Conservation (phyloP, 2,329 filamentous ascomycete genomes). For the Xylaria sp. region DNA sequence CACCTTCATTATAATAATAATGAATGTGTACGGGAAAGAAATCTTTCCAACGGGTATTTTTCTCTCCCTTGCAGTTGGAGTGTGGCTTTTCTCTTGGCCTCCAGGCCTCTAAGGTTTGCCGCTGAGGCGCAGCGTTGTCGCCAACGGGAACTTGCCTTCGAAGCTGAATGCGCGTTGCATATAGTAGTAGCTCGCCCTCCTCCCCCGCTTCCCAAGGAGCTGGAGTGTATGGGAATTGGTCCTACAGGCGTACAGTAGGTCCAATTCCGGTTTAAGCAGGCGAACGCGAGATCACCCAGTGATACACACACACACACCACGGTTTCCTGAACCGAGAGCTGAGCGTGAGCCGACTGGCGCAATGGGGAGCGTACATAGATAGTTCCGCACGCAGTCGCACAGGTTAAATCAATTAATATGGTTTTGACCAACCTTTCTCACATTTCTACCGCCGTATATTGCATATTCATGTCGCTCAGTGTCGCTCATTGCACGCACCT, state of each 20-base stretch:
- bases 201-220: slow-evolving; percentile 58
- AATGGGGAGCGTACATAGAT: no score
- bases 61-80: no score
- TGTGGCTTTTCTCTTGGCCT: no score
- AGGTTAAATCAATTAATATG: slow-evolving; percentile 21
- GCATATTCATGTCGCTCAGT: background rate
- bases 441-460: slow-evolving; percentile 1
- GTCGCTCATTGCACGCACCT: no score
- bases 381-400: slow-evolving; percentile 4
- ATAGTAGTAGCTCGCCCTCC: slow-evolving; percentile 50
- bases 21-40: no score
- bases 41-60: background rate
- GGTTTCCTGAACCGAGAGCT: background rate
- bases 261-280: no score
- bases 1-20: background rate
- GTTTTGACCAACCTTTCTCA: background rate
- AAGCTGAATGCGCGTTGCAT: background rate
- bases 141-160: background rate
- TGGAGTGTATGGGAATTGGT: no score
- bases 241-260: no score
- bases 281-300: background rate
- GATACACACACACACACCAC: background rate
- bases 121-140: background rate
- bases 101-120: background rate
- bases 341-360: background rate